These are phyloP conservation scores for Pogostemon cablin DNA, from an alignment of 257 asterid species.

Conservation along the genomic window DNA sequence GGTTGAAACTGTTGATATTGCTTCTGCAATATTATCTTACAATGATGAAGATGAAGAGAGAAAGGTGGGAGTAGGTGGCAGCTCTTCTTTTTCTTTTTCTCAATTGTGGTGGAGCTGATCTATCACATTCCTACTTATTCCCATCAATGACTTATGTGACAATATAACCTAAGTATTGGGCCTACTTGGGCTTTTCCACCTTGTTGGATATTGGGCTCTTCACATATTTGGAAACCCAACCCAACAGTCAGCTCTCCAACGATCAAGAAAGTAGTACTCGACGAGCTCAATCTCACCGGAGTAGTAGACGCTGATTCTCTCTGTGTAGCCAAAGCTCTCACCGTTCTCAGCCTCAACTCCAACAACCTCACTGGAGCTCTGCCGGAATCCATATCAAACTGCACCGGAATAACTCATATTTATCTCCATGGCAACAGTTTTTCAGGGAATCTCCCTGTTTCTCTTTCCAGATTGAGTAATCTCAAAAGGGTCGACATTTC, in stretches of 20 bases:
- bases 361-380: constrained; percentile 50
- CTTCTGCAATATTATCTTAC: too few species aligned
- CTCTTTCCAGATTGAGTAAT: constrained; percentile 49
- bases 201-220: too few species aligned
- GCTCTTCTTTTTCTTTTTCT: too few species aligned
- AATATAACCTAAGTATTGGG: too few species aligned
- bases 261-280: constrained; percentile 56
- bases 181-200: too few species aligned
- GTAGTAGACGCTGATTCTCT: constrained; percentile 50
- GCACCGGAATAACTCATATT: constrained; percentile 56
- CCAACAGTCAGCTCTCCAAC: constrained; percentile 30
- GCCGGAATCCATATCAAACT: constrained; percentile 56
- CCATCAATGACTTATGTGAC: too few species aligned
- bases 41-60: too few species aligned
- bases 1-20: too few species aligned
- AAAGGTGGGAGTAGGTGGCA: too few species aligned
- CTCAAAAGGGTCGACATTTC: constrained; percentile 57
- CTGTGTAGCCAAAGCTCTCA: constrained; percentile 45
- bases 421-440: constrained; percentile 52
- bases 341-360: constrained; percentile 59
- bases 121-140: too few species aligned
- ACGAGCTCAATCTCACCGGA: constrained; percentile 52
- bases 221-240: too few species aligned
- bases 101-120: too few species aligned
- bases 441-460: constrained; percentile 53